A percentile compares a stretch with the other conserved stretches of the same genome.
Conservation (phyloP, 2,329 filamentous ascomycete genomes). For the Trichoderma sp. region DNA sequence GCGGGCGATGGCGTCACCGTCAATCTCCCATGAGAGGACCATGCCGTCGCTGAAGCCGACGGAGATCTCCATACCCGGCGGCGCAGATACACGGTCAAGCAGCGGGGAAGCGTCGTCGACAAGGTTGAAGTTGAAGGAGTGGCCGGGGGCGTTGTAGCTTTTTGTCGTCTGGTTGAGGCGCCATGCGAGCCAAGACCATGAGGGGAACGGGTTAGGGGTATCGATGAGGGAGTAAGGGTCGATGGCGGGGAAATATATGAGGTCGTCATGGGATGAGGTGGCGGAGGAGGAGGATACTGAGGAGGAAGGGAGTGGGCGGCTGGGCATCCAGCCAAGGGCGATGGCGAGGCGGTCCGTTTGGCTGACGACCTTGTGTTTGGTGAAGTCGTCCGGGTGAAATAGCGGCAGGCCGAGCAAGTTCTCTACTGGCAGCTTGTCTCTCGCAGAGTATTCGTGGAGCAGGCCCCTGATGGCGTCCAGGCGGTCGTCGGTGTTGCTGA, state of each 20-base stretch:
- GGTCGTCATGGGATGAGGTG: slow-evolving; percentile 25
- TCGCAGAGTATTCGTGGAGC: slow-evolving; percentile 34
- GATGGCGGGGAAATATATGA: slow-evolving; percentile 7
- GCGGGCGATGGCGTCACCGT: slow-evolving; percentile 37
- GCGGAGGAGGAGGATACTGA: slow-evolving; percentile 22
- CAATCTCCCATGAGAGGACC: slow-evolving; percentile 41
- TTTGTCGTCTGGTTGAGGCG: slow-evolving; percentile 33
- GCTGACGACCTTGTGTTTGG: slow-evolving; percentile 32
- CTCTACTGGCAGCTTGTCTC: slow-evolving; percentile 34
- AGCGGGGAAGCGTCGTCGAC: slow-evolving; percentile 34
- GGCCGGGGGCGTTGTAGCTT: slow-evolving; percentile 14
- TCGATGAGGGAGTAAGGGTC: slow-evolving; percentile 34
- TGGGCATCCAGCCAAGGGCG: slow-evolving; percentile 40
- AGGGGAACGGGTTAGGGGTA: slow-evolving; percentile 34
- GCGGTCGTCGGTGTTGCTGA: slow-evolving; percentile 35
- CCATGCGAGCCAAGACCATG: slow-evolving; percentile 45
- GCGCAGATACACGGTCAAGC: slow-evolving; percentile 35
- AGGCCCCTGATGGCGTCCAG: slow-evolving; percentile 41
- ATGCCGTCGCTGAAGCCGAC: slow-evolving; percentile 40
- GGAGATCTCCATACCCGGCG: slow-evolving; percentile 39
- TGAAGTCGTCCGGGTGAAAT: slow-evolving; percentile 39
- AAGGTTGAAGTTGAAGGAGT: slow-evolving; percentile 37
- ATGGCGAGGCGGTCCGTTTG: slow-evolving; percentile 41
- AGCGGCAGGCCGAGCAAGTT: slow-evolving; percentile 41
- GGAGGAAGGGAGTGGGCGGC: slow-evolving; percentile 30